Percentiles rank a stretch among this genome's conserved stretches.
These are phyloP conservation scores for Microdochium paspali DNA, from an alignment of 2,329 filamentous ascomycete genomes.

Conservation along the genomic window DNA sequence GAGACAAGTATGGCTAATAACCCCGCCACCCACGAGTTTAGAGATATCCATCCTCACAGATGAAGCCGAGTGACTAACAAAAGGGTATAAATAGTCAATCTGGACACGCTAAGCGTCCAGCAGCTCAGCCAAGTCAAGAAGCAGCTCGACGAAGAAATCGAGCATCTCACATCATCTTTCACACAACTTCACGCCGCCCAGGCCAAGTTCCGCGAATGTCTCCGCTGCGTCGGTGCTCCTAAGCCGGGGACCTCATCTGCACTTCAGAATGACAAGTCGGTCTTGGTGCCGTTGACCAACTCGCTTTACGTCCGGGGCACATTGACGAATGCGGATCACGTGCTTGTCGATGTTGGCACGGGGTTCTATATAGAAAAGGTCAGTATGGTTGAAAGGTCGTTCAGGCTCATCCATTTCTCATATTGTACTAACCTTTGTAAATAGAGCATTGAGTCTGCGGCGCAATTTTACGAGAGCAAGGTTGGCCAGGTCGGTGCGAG, in stretches of 20 bases:
- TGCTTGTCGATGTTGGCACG: slow-evolving; percentile 87
- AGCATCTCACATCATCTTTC: slow-evolving; percentile 87
- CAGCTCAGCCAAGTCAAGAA: slow-evolving; percentile 91
- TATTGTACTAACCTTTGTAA: slow-evolving; percentile 4
- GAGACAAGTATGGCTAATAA: not conserved
- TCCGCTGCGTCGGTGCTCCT: slow-evolving; percentile 52
- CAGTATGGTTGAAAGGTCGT: not conserved
- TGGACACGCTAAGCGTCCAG: slow-evolving; percentile 70
- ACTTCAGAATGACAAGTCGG: slow-evolving; percentile 35
- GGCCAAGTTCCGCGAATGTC: slow-evolving; percentile 83
- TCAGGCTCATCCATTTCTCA: not conserved
- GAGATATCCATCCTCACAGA: not conserved
- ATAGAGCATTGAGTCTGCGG: slow-evolving; percentile 43
- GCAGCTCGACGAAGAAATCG: slow-evolving; percentile 91
- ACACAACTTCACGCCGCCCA: slow-evolving; percentile 84
- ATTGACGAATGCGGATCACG: slow-evolving; percentile 63
- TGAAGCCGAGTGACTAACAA: too few species aligned
- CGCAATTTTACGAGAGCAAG: slow-evolving; percentile 48
- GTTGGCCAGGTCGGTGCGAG: slow-evolving; percentile 41
- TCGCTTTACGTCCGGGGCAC: slow-evolving; percentile 88
- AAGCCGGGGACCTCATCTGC: not conserved
- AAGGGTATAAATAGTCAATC: slow-evolving; percentile 35
- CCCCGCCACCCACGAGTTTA: not conserved
- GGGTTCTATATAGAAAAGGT: slow-evolving; percentile 95
- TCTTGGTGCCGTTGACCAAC: slow-evolving; percentile 90